Evolutionary conservation across 257 asterid genomes (phyloP).

Genomic region (Echites panduratus): DNA sequence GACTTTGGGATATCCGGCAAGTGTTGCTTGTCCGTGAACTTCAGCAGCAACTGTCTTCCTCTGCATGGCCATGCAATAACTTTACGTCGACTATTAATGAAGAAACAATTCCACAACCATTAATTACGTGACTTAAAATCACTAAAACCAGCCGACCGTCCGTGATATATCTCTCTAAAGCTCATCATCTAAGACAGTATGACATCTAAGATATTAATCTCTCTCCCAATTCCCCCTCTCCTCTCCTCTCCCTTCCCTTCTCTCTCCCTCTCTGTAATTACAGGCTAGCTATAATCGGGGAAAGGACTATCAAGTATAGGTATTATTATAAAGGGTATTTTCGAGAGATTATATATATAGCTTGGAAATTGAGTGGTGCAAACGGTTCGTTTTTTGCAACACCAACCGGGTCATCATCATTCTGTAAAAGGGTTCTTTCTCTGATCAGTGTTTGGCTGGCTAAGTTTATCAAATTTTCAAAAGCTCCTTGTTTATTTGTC

Average conservation of each 20-base stretch:
- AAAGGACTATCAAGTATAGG: slow-evolving; percentile 9
- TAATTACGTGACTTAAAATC: slow-evolving; percentile 28
- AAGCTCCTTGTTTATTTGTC: slow-evolving; percentile 6
- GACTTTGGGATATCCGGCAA: slow-evolving; percentile 72
- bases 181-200: too few species aligned
- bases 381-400: background rate
- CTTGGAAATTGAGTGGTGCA: background rate
- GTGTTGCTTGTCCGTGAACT: slow-evolving; percentile 57
- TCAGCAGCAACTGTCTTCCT: slow-evolving; percentile 45
- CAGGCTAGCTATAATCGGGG: slow-evolving; percentile 8
- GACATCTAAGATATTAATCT: too few species aligned
- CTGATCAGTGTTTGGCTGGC: slow-evolving; percentile 2
- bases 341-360: background rate
- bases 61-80: slow-evolving; percentile 61
- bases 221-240: background rate
- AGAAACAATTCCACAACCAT: slow-evolving; percentile 32
- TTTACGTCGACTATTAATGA: slow-evolving; percentile 24
- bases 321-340: background rate
- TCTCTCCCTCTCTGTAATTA: slow-evolving; percentile 16
- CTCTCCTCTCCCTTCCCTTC: background rate
- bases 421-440: slow-evolving; percentile 14
- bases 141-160: slow-evolving; percentile 5
- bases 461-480: background rate
- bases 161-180: too few species aligned
- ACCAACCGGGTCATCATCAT: slow-evolving; percentile 16